A percentile compares a stretch with the other conserved stretches of the same genome.
Conservation (phyloP, 148 eudicot genomes). For the Rhododendron mucronatum region DNA sequence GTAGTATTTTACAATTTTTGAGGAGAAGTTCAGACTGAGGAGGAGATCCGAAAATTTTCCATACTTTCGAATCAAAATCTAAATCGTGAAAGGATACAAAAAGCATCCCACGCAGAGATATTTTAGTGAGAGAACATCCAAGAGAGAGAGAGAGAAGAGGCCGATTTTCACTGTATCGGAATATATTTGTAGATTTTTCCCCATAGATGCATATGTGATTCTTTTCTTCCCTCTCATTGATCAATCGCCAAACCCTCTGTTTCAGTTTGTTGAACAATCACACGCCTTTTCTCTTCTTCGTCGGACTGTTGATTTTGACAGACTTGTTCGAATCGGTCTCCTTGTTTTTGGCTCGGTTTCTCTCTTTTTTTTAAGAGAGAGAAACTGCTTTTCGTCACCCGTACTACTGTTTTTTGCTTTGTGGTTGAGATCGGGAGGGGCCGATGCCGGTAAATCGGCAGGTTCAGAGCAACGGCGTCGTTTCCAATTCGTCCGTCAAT, state of each 20-base stretch:
- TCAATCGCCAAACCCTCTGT: constrained; percentile 4
- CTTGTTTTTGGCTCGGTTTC: neutral
- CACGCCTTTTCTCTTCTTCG: neutral
- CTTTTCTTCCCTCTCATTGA: neutral
- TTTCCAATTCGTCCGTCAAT: constrained; percentile 27
- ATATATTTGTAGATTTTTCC: constrained; percentile 10
- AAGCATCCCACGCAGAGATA: neutral
- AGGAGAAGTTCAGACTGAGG: constrained; percentile 1
- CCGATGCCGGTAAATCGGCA: constrained; percentile 60
- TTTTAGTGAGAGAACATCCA: neutral
- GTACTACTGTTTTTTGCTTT: neutral
- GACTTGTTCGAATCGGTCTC: neutral
- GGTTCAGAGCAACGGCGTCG: constrained; percentile 41
- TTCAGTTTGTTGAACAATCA: neutral
- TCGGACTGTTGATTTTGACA: constrained; percentile 6
- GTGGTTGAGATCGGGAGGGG: constrained; percentile 3
- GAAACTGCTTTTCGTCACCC: neutral
- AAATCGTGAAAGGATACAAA: neutral
- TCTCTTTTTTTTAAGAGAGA: neutral
- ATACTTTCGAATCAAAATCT: neutral
- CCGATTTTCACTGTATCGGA: neutral
- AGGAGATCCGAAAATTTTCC: constrained; percentile 15
- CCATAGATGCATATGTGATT: neutral
- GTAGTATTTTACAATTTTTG: neutral
- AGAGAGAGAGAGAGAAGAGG: neutral